Evolutionary conservation across 441 rosid species (phyloP).

Genomic region (Erodium moschatum): DNA sequence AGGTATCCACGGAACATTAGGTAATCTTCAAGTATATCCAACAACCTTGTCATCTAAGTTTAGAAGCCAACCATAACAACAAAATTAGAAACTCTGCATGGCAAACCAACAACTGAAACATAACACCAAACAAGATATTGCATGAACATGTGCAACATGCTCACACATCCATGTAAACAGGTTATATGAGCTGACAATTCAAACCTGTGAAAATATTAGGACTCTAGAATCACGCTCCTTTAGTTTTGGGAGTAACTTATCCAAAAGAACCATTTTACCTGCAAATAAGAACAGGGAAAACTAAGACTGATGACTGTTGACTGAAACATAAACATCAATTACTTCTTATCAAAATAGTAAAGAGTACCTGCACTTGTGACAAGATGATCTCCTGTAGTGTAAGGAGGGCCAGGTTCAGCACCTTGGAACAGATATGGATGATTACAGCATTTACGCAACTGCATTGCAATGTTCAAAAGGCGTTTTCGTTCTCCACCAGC

Average conservation of each 20-base stretch:
- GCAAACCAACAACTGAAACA: background rate
- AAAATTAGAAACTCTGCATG: constrained; percentile 10
- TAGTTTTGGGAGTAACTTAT: constrained; percentile 91
- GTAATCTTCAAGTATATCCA: constrained; percentile 98
- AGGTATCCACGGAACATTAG: constrained; percentile 80
- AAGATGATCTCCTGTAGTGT: constrained; percentile 93
- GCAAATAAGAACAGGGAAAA: constrained; percentile 20
- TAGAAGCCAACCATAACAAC: constrained; percentile 17
- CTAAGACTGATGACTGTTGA: background rate
- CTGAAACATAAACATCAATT: constrained; percentile 12
- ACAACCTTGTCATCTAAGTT: constrained; percentile 90
- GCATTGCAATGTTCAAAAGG: constrained; percentile 94
- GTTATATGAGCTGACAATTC: background rate
- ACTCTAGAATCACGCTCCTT: constrained; percentile 98
- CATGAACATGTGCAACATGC: background rate
- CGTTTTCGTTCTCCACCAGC: constrained; percentile 99
- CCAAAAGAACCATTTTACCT: constrained; percentile 99
- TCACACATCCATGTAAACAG: background rate
- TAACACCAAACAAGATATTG: background rate
- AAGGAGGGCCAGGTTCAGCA: constrained; percentile 99
- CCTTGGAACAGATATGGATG: constrained; percentile 99
- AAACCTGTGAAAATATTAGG: constrained; percentile 93
- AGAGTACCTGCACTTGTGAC: constrained; percentile 74
- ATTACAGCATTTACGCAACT: constrained; percentile 95
- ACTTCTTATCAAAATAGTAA: constrained; percentile 9